phyloP scores from a whole-genome alignment of 148 eudicot species.

The Vaccinium corymbosum region DNA sequence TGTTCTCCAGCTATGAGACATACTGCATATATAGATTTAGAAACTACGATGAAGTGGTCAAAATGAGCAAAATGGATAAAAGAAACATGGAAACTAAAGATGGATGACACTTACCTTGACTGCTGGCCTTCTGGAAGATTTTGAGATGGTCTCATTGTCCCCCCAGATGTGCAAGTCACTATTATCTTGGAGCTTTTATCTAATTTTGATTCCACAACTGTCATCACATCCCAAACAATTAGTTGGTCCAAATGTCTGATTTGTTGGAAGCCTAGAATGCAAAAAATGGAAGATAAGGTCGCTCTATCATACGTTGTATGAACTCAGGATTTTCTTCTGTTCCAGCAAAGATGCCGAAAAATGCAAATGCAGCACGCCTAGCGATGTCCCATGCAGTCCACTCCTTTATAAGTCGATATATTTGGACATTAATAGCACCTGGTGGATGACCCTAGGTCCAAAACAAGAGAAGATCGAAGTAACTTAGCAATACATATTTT shows the following conservation, averaged over 20 bases:
- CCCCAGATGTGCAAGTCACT: slow-evolving; percentile 94
- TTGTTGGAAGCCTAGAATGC: neutral
- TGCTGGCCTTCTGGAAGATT: slow-evolving; percentile 98
- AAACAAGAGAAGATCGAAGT: neutral
- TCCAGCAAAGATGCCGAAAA: slow-evolving; percentile 92
- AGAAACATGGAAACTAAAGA: neutral
- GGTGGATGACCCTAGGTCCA: slow-evolving; percentile 75
- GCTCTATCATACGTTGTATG: slow-evolving; percentile 47
- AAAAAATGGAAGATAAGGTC: neutral
- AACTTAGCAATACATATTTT: neutral
- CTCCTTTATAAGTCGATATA: slow-evolving; percentile 95
- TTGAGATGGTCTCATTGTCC: slow-evolving; percentile 86
- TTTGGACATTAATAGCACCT: slow-evolving; percentile 90
- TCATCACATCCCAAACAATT: slow-evolving; percentile 13
- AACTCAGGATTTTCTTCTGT: slow-evolving; percentile 99
- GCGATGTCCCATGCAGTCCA: slow-evolving; percentile 99
- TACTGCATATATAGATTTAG: neutral
- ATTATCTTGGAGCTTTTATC: slow-evolving; percentile 79
- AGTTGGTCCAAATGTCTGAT: slow-evolving; percentile 8
- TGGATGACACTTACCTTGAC: slow-evolving; percentile 55
- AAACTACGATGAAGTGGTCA: neutral
- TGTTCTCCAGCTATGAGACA: neutral
- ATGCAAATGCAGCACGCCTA: slow-evolving; percentile 94
- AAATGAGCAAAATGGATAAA: neutral
- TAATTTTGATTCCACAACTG: slow-evolving; percentile 78